Base-by-base conservation (phyloP, 805 yeast genomes). In the Wickerhamiella dianesei region DNA sequence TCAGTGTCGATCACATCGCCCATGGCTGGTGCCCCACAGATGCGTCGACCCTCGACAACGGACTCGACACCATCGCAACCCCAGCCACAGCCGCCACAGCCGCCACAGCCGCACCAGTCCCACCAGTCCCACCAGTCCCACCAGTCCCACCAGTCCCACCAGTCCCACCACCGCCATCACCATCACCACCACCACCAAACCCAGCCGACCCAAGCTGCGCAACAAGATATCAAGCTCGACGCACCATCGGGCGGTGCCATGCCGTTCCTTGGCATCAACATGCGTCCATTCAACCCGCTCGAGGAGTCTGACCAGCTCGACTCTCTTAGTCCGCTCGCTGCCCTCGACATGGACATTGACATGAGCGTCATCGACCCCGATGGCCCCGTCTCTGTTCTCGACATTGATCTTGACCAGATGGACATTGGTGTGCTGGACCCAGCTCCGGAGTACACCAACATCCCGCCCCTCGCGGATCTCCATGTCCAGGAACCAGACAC, bases 231-330 rank as follows among this genome's bases (percentile, higher is more conserved):
- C n/a, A n/a, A n/a, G n/a, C n/a, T n/a, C n/a, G n/a, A n/a, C 9
- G 9, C 13, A 13, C 16, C 19, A n/a, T 36, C 17, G 8, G 39
- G 19, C 5, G 39, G 19, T 6, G 5, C 17, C 13, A 18, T 18
- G 39, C 41, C 41, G 17, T 39, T 39, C 18, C 18, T 39, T 5
- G 41, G 41, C 4, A 39, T 39, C 18, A 39, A 39, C 16, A 39
- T 39, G 41, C 14, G 41, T 5, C 41, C 41, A 19, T 39, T 39
- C 41, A 39, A 39, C 16, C 41, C 41, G 13, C n/a, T 39, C 16
- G 41, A 39, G 41, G 41, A 39, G 25, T 4, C 18, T 14, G 25
- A 17, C 16, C 41, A 39, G 25, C 41, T 39, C 17, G 25, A 39
- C 18, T 39, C 41, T 5, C 41, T 39, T 8, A 39, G 41, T 18